phyloP scores from a whole-genome alignment of 129 eudicot genomes.

The Kitagawia praeruptora region DNA sequence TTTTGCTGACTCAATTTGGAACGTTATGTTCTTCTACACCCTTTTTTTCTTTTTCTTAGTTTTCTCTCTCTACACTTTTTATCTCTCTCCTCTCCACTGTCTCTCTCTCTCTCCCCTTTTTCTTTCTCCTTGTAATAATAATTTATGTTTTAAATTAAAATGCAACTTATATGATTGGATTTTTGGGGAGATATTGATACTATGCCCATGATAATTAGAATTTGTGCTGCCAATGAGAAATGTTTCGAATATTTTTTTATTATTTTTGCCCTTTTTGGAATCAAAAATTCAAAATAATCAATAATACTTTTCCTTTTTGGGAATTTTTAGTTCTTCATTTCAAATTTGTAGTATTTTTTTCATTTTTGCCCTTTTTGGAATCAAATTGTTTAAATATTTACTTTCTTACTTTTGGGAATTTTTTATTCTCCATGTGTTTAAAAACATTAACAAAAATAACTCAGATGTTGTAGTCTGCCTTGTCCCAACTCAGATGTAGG shows the following conservation, averaged over 20 bases:
- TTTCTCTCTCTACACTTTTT: not conserved
- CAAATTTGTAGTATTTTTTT: too few relatives aligned
- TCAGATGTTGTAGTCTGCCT: too few relatives aligned
- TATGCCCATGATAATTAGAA: not conserved
- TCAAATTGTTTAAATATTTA: too few relatives aligned
- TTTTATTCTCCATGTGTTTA: too few relatives aligned
- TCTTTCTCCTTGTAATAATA: constrained; percentile 7
- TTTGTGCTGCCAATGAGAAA: not conserved
- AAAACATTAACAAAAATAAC: too few relatives aligned
- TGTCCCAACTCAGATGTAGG: too few relatives aligned
- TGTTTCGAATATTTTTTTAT: not conserved
- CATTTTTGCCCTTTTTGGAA: too few relatives aligned
- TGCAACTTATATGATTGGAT: not conserved
- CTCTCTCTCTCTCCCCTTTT: not conserved
- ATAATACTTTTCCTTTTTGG: not conserved
- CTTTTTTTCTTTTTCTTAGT: not conserved
- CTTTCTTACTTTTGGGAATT: too few relatives aligned
- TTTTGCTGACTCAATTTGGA: not conserved
- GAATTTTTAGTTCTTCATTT: not conserved
- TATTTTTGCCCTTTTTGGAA: not conserved
- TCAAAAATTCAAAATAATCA: too few relatives aligned
- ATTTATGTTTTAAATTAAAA: not conserved
- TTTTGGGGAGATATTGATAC: not conserved
- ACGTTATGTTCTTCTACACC: not conserved
- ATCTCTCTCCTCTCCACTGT: not conserved